Base-by-base conservation (phyloP, 495 filamentous ascomycete genomes). In the Penicillium canariense region DNA sequence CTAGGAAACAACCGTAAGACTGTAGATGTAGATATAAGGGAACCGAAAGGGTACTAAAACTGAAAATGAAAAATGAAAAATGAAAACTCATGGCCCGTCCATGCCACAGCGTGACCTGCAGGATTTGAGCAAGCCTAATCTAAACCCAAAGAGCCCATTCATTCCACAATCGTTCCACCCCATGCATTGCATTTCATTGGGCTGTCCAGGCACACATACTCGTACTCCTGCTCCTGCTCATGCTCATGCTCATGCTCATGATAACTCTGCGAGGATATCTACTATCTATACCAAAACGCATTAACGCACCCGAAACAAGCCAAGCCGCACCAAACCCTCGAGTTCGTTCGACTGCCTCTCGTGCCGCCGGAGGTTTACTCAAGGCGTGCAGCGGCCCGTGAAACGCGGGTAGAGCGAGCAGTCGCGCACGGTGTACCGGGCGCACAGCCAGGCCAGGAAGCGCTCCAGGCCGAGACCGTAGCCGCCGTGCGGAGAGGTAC, bases 381-480 rank as follows among this genome's bases (percentile, higher is more conserved):
- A 97, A 49, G 95, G 94, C 58, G 88, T 95, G 81, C 94, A 97
- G 55, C 94, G 84, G 48, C 90, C 89, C 61, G 91, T 96, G 77
- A 90, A 99, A 49, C 94, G 84, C 44, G 95, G 93, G 63, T 97
- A 99, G 70, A 99, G 73, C 61, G 84, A 90, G 63, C 86, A 87
- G 52, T 95, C 91, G 32, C 91, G 81, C 30, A 99, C 92, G 14
- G 91, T 96, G 72, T 91, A 88, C 67, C 90, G 88, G 60, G 87
- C 87, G 66, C 88, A 94, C 78, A 99, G 75, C 95, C 95, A 99
- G 30, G 94, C 94, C 23, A 99, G 76, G 79, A 97, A 97, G 44
- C 94, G 86, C 79, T 99, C 94, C 31, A 97, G 80, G 59, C 94
- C 94, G 31, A 99, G 81, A 45, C 94, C 94, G 68, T 96, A 99